Percentiles rank a stretch among this genome's conserved stretches.
Evolutionary conservation across 305 asterid species (phyloP).

Genomic region (Solanum hybrid): DNA sequence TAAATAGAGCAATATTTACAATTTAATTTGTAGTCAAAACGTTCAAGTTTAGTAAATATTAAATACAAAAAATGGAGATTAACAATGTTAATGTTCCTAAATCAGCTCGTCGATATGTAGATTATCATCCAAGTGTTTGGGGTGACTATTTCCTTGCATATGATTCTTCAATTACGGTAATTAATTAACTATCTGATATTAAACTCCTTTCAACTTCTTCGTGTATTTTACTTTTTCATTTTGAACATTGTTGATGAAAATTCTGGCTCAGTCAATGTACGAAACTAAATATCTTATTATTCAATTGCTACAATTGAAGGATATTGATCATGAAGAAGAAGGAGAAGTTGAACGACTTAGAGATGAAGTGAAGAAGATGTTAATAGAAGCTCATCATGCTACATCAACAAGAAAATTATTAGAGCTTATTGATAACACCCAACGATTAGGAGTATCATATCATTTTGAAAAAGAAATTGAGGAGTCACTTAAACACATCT

Average conservation of each 20-base stretch:
- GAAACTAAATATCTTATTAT: too few species aligned
- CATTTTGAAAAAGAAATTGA: slow-evolving; percentile 11
- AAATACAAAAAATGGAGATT: background rate
- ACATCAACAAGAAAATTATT: background rate
- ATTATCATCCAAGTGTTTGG: slow-evolving; percentile 9
- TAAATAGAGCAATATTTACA: background rate
- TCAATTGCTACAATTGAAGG: background rate
- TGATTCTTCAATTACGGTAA: slow-evolving; percentile 7
- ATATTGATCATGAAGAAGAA: background rate
- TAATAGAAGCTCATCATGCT: background rate
- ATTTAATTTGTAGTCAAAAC: background rate
- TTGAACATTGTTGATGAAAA: background rate
- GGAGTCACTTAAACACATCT: background rate
- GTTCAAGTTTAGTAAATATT: background rate
- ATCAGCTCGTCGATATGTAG: slow-evolving; percentile 4
- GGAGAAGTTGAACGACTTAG: background rate
- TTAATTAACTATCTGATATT: background rate
- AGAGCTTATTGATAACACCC: background rate
- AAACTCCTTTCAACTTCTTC: background rate
- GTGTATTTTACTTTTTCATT: background rate
- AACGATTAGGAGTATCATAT: slow-evolving; percentile 11
- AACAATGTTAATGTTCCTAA: background rate
- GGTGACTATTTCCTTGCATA: slow-evolving; percentile 8
- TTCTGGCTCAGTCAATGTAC: background rate
- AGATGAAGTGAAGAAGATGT: slow-evolving; percentile 1